phyloP scores from a whole-genome alignment of 2,329 filamentous ascomycete genomes.

The Arthrobotrys sphaeroides region DNA sequence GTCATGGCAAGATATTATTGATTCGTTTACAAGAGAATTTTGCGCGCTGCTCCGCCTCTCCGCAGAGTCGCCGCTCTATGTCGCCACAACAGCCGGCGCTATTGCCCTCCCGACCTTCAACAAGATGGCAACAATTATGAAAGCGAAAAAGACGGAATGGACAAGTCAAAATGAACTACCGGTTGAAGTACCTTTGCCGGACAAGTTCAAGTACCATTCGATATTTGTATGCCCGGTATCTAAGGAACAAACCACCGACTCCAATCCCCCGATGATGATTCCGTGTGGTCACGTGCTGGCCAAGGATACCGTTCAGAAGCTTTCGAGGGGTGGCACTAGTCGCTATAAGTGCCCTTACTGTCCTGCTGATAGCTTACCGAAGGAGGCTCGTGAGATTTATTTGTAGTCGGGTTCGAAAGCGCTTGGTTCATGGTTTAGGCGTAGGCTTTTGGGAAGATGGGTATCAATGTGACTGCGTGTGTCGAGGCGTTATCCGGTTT shows the following conservation, averaged over 20 bases:
- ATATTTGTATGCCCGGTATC: constrained; percentile 98
- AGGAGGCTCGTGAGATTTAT: constrained; percentile 78
- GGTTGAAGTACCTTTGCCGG: constrained; percentile 74
- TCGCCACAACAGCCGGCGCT: constrained; percentile 88
- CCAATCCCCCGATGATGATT: constrained; percentile 96
- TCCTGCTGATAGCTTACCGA: constrained; percentile 72
- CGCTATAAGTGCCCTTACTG: constrained; percentile 96
- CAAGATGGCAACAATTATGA: constrained; percentile 88
- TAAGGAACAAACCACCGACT: constrained; percentile 93
- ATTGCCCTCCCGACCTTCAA: constrained; percentile 89
- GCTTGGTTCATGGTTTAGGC: constrained; percentile 14
- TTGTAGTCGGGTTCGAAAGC: constrained; percentile 63
- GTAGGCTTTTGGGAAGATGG: constrained; percentile 2
- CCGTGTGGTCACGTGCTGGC: constrained; percentile 95
- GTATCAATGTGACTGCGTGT: constrained; percentile 1
- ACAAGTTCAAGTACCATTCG: constrained; percentile 80
- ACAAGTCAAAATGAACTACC: constrained; percentile 89
- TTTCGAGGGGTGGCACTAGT: constrained; percentile 73
- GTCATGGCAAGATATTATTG: constrained; percentile 82
- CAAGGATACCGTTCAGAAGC: constrained; percentile 78
- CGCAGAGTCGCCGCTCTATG: constrained; percentile 89
- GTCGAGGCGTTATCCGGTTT: constrained; percentile 32
- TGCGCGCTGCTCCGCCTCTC: constrained; percentile 89
- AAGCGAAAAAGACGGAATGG: constrained; percentile 91
- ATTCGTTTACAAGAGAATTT: constrained; percentile 93